Base-by-base conservation (phyloP, 2,329 filamentous ascomycete species). In the Colletotrichum sp. region DNA sequence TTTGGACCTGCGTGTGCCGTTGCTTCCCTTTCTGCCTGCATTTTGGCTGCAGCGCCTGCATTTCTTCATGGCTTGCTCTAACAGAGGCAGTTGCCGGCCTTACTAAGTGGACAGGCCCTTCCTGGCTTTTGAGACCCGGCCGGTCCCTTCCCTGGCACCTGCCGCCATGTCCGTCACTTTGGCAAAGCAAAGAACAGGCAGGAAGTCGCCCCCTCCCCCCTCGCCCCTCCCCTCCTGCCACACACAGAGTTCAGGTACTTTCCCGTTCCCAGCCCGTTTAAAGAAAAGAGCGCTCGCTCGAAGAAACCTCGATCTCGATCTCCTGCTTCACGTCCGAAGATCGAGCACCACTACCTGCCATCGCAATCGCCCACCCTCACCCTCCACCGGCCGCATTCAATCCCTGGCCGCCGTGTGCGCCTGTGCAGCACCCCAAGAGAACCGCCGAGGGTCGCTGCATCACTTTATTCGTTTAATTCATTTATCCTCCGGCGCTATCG, bases 291-390 rank as follows among this genome's bases (percentile, higher is more conserved):
- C 5, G 34, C 34, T 39, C 34, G 34, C 70, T 62, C 43, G 69
- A 48, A 36, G 52, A 70, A 66, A 27, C 48, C 70, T 72, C 73
- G 73, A 75, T 75, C 73, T 56, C 70, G 64, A 73, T 75, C 60
- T 16, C 73, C 43, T 36, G 36, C 56, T 64, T 43, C 73, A n/a
- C 66, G 39, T 36, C 62, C 27, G 39, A 58, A 32, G 52, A 75
- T 75, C 73, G 73, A 65, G 10, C 39, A 71, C 66, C 66, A 72
- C 36, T 39, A 22, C 22, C 22, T 34, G 28, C 22, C 32, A 61
- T 16, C 27, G 58, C n/a, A 22, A 56, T 56, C 61, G 43, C 36
- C 64, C 34, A 66, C 66, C 18, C 39, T 52, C n/a, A 34, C 67
- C 28, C n/a, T 34, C 65, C 43, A 56, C 34, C 25, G 43, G 65